Percentiles rank a stretch among this genome's conserved stretches.
These are phyloP conservation scores for Immersiella caudata DNA, from an alignment of 495 filamentous ascomycete genomes.

Conservation along the genomic window DNA sequence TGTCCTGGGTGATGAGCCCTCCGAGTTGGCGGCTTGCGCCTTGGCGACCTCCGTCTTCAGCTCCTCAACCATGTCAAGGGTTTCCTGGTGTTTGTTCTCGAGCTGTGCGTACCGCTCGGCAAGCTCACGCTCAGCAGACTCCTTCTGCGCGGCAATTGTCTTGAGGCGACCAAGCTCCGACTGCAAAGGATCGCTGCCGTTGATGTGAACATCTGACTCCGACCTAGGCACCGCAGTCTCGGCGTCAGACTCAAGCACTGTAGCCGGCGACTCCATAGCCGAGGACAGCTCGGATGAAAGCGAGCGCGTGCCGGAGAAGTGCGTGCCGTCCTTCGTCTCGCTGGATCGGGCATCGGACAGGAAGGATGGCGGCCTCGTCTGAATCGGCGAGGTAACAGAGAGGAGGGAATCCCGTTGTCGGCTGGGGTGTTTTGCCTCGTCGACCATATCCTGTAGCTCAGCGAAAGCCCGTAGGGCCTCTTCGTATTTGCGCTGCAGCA, in stretches of 20 bases:
- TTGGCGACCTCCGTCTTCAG: conserved; percentile 84
- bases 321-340: conserved; percentile 74
- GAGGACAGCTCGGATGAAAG: conserved; percentile 96
- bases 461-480: conserved; percentile 80
- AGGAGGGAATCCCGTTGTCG: conserved; percentile 55
- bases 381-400: conserved; percentile 59
- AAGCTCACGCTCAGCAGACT: conserved; percentile 69
- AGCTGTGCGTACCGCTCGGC: conserved; percentile 78
- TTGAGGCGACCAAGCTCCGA: conserved; percentile 73
- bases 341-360: conserved; percentile 81
- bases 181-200: conserved; percentile 43
- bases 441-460: conserved; percentile 80
- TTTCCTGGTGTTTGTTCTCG: conserved; percentile 77
- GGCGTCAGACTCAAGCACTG: conserved; percentile 60
- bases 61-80: conserved; percentile 82
- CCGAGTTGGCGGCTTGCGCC: conserved; percentile 59
- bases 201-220: conserved; percentile 36
- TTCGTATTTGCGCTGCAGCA: conserved; percentile 87
- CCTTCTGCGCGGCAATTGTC: conserved; percentile 71
- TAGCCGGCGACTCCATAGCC: conserved; percentile 78
- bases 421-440: conserved; percentile 73
- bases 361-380: conserved; percentile 83
- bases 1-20: conserved; percentile 64
- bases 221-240: conserved; percentile 49
- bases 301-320: conserved; percentile 87